phyloP scores from a whole-genome alignment of 495 filamentous ascomycete genomes.

The Pyrenula massariospora region DNA sequence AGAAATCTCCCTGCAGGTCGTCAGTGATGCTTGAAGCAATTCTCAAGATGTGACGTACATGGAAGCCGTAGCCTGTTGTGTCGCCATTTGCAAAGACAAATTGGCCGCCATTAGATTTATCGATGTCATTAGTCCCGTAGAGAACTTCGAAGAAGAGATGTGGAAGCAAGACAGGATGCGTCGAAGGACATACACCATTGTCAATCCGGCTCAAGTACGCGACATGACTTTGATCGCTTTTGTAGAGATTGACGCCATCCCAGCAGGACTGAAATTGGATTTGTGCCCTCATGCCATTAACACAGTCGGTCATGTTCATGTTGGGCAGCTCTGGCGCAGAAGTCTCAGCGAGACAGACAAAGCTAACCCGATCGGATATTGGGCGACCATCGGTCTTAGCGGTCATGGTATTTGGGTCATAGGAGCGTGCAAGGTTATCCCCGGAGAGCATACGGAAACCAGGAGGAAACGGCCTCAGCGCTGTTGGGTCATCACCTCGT shows the following conservation, averaged over 20 bases:
- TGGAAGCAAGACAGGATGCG: conserved; percentile 23
- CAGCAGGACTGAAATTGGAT: conserved; percentile 33
- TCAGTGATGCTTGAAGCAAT: not conserved
- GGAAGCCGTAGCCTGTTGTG: conserved; percentile 31
- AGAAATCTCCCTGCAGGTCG: conserved; percentile 22
- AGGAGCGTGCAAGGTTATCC: conserved; percentile 19
- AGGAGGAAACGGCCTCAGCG: conserved; percentile 25
- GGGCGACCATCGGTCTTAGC: conserved; percentile 14
- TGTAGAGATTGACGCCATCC: conserved; percentile 16
- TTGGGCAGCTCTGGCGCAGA: conserved; percentile 6
- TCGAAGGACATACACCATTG: conserved; percentile 24
- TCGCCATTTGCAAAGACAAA: conserved; percentile 26
- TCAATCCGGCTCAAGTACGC: conserved; percentile 22
- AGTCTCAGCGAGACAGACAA: conserved; percentile 16
- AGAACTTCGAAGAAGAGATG: conserved; percentile 31
- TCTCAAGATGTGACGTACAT: conserved; percentile 4
- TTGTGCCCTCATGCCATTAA: conserved; percentile 25
- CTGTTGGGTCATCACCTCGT: conserved; percentile 20
- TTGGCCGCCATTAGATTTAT: conserved; percentile 6
- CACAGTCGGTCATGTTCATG: conserved; percentile 11
- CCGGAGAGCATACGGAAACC: conserved; percentile 33
- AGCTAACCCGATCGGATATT: conserved; percentile 25
- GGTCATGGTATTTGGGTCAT: conserved; percentile 16
- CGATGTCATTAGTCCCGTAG: conserved; percentile 12
- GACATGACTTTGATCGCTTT: conserved; percentile 28